Evolutionary conservation across 768 basidiomycete genomes (phyloP).

Genomic region (Macrolepiota dolichaula): DNA sequence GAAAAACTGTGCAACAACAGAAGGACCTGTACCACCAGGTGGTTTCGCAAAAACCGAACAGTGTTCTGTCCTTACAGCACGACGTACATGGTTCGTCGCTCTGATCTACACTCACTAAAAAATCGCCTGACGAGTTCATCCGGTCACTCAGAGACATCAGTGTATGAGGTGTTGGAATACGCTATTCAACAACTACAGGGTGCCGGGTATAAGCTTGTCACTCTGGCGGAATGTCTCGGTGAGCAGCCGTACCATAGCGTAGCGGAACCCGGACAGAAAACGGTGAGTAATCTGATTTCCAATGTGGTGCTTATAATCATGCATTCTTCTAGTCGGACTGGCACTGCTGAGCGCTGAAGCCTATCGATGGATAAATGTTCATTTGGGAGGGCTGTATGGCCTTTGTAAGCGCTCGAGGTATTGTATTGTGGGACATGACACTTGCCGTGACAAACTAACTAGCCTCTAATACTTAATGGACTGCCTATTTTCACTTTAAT

Average conservation of each 20-base stretch:
- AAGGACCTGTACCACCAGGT: not conserved
- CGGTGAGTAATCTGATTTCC: not conserved
- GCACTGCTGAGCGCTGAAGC: not conserved
- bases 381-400: not conserved
- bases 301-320: not conserved
- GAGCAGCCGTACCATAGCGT: conserved; percentile 25
- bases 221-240: conserved; percentile 37
- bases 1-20: not conserved
- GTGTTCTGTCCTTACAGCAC: not conserved
- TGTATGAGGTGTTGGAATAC: not conserved
- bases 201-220: conserved; percentile 35
- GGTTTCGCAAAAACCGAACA: not conserved
- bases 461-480: not conserved
- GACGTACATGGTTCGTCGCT: not conserved
- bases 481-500: not conserved
- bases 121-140: not conserved
- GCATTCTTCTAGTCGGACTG: not conserved
- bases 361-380: no score
- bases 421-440: not conserved
- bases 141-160: not conserved
- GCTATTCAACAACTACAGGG: conserved; percentile 16
- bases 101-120: no score
- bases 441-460: not conserved
- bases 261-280: conserved; percentile 11
- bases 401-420: not conserved